phyloP scores from a whole-genome alignment of 2,329 filamentous ascomycete species.

The Pseudogymnoascus sp. region DNA sequence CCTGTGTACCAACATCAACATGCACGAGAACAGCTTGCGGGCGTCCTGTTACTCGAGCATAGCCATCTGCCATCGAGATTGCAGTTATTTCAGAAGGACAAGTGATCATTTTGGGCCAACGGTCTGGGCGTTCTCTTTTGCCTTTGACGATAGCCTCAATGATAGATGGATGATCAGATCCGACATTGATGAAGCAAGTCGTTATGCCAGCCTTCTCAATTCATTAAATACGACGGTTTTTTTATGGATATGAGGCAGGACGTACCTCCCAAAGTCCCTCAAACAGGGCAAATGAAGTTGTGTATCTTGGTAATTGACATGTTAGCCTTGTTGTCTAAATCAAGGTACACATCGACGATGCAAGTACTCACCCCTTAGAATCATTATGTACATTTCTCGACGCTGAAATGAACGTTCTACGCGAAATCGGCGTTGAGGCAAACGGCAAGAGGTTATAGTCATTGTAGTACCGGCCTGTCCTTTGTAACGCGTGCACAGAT shows the following conservation, averaged over 20 bases:
- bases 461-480: not conserved
- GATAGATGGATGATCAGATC: constrained; percentile 67
- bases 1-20: constrained; percentile 75
- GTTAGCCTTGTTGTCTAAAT: not conserved
- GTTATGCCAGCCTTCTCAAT: constrained; percentile 30
- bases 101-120: constrained; percentile 66
- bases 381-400: not conserved
- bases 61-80: constrained; percentile 76
- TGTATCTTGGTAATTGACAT: not conserved
- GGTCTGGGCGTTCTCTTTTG: constrained; percentile 53
- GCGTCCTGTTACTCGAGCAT: constrained; percentile 61
- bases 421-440: not conserved
- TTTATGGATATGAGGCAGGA: not conserved
- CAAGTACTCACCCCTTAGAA: not conserved
- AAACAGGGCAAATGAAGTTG: not conserved
- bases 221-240: not conserved
- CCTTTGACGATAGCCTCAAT: constrained; percentile 74
- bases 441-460: not conserved
- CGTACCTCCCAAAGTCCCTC: not conserved
- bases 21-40: constrained; percentile 73
- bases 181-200: constrained; percentile 52
- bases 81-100: constrained; percentile 83
- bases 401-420: not conserved
- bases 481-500: not conserved
- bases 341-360: not conserved